Base-by-base conservation (phyloP, 768 basidiomycete genomes). In the Favolaschia claudopus region DNA sequence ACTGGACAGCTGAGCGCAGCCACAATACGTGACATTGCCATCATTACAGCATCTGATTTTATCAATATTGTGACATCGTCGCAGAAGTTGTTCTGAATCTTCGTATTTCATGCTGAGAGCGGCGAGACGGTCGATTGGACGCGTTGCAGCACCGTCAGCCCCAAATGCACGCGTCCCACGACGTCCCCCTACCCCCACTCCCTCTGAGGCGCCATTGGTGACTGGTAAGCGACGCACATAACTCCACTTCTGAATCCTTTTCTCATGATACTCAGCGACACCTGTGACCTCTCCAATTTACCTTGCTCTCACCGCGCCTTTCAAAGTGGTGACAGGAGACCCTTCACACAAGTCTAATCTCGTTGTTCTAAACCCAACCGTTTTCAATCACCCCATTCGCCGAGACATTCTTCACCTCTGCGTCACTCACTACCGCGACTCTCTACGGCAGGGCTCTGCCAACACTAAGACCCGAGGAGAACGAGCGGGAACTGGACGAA, bases 341-440 rank as follows among this genome's bases (percentile, higher is more conserved):
- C 73, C 77, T 20, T 66, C 73, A 2, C 65, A 77, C 14, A 74
- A 79, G 42, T 74, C 78, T 10, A 77, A 74, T 51, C 77, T 89
- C 12, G 89, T 89, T 33, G 80, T 83, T 62, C 84, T 93, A 27
- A 85, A 93, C 69, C 86, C 90, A 2, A 81, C 84, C n/a, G 89
- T 99, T 28, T 99, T 99, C 76, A 81, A 85, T 59, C 89, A 93
- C 65, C 93, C 95, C 36, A 86, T 95, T 39, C 92, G 96, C 46
- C 86, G 88, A 20, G 96, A 98, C 73, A 92, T 99, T 62, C 85
- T 99, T 4, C 96, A 99, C 72, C 84, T 94, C 40, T 96, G 95
- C 70, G 89, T 95, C 31, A 85, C 91, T 7, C 93, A 96, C 67
- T 84, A 97, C 70, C 87, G 90, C 36, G 93, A 97, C 69, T 85